Evolutionary conservation across 2,329 filamentous ascomycete species (phyloP).

Genomic region (Calonectria honghensis): DNA sequence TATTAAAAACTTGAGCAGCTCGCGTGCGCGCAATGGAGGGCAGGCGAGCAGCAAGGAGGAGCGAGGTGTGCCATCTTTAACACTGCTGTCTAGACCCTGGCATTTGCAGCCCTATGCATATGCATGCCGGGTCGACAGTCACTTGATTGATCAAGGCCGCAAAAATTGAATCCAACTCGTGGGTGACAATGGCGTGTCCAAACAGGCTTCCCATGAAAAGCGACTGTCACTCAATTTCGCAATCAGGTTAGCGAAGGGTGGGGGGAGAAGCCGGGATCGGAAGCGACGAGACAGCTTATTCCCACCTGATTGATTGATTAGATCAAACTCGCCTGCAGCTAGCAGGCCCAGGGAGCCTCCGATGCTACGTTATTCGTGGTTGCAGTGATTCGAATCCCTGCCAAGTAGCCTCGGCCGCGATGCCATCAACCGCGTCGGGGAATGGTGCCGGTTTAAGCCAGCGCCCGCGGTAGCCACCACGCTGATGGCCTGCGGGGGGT

Average conservation of each 20-base stretch:
- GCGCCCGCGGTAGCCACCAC: background rate
- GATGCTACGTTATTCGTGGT: constrained; percentile 1
- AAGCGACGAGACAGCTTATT: background rate
- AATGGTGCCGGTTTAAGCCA: background rate
- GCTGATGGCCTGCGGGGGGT: background rate
- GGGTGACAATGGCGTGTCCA: background rate
- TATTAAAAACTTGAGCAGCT: background rate
- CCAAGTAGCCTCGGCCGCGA: background rate
- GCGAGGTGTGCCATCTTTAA: constrained; percentile 9
- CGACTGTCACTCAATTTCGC: constrained; percentile 22
- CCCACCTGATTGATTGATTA: constrained; percentile 16
- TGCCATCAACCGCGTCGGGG: background rate
- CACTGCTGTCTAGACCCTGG: background rate
- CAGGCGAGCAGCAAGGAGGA: background rate
- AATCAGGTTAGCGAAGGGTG: constrained; percentile 16
- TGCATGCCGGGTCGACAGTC: background rate
- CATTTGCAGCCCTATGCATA: background rate
- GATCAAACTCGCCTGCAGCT: constrained; percentile 5
- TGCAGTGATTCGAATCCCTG: constrained; percentile 11
- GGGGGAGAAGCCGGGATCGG: constrained; percentile 17
- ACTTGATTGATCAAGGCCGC: background rate
- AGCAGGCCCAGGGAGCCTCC: no score
- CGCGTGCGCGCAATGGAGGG: background rate
- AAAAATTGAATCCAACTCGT: background rate
- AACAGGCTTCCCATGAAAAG: background rate